Percentiles rank a stretch among this genome's conserved stretches.
Conservation (phyloP, 2,329 filamentous ascomycete species). For the Arthrobotrys entomopaga region DNA sequence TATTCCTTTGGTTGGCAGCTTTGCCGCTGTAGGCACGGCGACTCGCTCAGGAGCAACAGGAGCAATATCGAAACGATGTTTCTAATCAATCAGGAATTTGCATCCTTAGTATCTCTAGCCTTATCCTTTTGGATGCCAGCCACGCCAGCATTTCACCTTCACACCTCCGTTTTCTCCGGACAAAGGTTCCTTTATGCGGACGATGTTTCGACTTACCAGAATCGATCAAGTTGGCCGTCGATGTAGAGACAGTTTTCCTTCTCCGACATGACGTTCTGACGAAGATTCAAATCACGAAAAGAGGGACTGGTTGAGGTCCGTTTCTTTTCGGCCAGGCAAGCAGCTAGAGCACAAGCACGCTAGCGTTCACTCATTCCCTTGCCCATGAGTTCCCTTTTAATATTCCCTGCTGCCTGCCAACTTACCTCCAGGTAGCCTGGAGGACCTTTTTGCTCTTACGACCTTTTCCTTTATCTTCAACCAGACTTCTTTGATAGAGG, state of each 20-base stretch:
- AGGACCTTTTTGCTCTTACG: conserved; percentile 30
- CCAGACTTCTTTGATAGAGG: conserved; percentile 49
- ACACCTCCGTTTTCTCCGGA: conserved; percentile 25
- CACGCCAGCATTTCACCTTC: not conserved
- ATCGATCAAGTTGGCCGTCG: conserved; percentile 15
- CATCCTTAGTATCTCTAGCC: not conserved
- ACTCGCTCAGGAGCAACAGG: conserved; percentile 45
- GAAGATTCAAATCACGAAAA: conserved; percentile 20
- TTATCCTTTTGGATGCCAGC: not conserved
- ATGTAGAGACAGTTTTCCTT: conserved; percentile 2
- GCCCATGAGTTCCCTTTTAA: conserved; percentile 36
- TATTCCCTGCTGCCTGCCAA: conserved; percentile 23
- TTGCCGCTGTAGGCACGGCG: conserved; percentile 33
- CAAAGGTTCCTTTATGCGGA: conserved; percentile 29
- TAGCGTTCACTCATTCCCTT: conserved; percentile 6
- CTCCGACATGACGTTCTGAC: conserved; percentile 38
- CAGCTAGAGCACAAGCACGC: conserved; percentile 7
- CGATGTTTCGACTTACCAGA: conserved; percentile 37
- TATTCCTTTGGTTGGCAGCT: conserved; percentile 4
- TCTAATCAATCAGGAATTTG: conserved; percentile 22
- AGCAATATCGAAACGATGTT: conserved; percentile 49
- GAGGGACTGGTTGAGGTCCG: conserved; percentile 6
- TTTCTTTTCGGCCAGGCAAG: not conserved
- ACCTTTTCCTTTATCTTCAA: conserved; percentile 35
- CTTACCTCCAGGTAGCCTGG: conserved; percentile 26